Evolutionary conservation across 768 basidiomycete genomes (phyloP), one percentile per base, ranked within the genome.

Genomic region (Chlorophyllum brunneum): DNA sequence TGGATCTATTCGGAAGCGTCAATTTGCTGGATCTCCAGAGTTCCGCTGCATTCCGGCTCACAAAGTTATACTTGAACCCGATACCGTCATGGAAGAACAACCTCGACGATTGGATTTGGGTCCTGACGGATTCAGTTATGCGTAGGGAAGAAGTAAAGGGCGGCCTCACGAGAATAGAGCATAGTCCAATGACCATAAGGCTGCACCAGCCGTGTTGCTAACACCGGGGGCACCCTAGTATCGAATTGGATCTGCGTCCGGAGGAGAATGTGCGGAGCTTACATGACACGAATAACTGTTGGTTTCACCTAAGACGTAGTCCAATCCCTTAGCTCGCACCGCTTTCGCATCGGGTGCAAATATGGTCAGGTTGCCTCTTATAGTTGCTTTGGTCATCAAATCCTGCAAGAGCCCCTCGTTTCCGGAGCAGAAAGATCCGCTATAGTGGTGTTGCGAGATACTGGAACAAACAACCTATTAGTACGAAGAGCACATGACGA

Each of bases 61-160:
- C 85, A 48, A 86, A 68, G 60, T 79, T 82, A 59, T 86, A 88
- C 65, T 87, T 88, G 67, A 75, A 87, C 0, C 85, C 85, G 48
- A 87, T 69, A 13, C 85, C 85, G 50, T 81, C 72, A 59, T 88
- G 84, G 71, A 84, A 85, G 66, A 76, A 81, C 13, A 83, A 55
- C 44, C 76, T 70, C 24, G 74, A 71, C 23, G 83, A 76, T 3
- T 80, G 80, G 8, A 82, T 63, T 56, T 77, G 76, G 1, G 79
- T 66, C 15, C 72, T 74, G 45, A 9, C 26, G 6, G 11, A 18
- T 22, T 55, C 10, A 47, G 33, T 33, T 36, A 9, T 27, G 30
- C 38, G 33, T 26, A 39, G 16, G 23, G 26, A 18, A 10, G n/a
- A 9, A 11, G 31, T 22, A 40, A 18, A 9, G 51, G 11, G 4